Percentiles rank a stretch among this genome's conserved stretches.
Conservation (phyloP, 768 basidiomycete genomes). For the Mycena indigotica region DNA sequence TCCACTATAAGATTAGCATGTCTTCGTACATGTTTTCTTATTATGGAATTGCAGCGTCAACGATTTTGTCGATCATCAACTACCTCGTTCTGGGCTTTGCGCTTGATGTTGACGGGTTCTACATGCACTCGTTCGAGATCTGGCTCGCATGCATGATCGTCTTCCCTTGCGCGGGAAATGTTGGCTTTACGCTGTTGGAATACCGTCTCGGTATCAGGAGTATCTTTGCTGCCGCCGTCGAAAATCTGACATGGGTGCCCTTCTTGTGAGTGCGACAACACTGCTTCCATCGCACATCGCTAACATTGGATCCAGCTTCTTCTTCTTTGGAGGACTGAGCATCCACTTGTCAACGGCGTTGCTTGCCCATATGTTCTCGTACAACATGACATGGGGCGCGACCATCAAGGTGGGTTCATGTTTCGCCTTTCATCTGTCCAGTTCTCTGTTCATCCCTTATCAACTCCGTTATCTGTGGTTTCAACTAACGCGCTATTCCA, state of each 20-base stretch:
- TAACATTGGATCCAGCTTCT: constrained; percentile 50
- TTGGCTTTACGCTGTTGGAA: constrained; percentile 68
- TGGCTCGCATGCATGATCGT: constrained; percentile 75
- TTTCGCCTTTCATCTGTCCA: constrained; percentile 12
- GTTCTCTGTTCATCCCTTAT: neutral
- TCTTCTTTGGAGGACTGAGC: constrained; percentile 78
- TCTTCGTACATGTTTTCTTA: constrained; percentile 69
- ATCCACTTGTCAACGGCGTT: constrained; percentile 68
- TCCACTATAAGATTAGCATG: constrained; percentile 85
- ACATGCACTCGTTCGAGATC: constrained; percentile 72
- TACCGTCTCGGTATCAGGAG: constrained; percentile 65
- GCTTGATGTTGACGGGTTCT: constrained; percentile 67
- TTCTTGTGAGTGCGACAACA: constrained; percentile 63
- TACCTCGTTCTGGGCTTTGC: constrained; percentile 70
- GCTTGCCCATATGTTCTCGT: constrained; percentile 71
- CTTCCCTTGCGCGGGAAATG: constrained; percentile 68
- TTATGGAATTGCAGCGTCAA: constrained; percentile 67
- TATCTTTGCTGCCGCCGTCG: constrained; percentile 50
- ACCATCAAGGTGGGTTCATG: constrained; percentile 59
- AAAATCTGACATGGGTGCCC: constrained; percentile 66
- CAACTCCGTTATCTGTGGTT: neutral
- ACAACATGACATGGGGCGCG: constrained; percentile 78
- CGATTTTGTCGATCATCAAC: constrained; percentile 64
- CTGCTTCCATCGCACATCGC: constrained; percentile 1
- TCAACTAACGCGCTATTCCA: constrained; percentile 35